Evolutionary conservation across 768 basidiomycete genomes (phyloP), one percentile per base, ranked within the genome.

Genomic region (Cystofilobasidium capitatum): DNA sequence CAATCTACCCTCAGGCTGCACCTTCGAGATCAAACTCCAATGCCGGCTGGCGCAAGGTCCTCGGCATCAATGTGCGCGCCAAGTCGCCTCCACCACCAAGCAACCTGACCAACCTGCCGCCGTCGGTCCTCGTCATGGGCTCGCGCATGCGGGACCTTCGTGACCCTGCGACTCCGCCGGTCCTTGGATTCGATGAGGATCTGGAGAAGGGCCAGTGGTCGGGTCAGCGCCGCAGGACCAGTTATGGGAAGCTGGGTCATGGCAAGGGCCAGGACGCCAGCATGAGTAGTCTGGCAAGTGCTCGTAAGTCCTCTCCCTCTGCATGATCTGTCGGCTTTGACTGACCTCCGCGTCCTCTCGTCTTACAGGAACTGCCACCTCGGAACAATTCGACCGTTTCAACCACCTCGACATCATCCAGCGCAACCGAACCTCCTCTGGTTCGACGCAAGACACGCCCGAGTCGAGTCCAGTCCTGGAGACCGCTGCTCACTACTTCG

Each of bases 401-500:
- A 47, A n/a, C 17, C 59, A 61, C 2, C 59, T 67, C 58, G 60
- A 67, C 49, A 55, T 62, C 51, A 36, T 67, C 40, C 66, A 61
- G 39, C 59, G 66, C 26, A 66, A 60, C 26, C 44, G 66, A n/a
- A 55, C 66, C 14, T 17, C 60, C 12, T 67, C 66, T 14, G 58
- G 58, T n/a, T 62, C 66, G 20, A 67, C 66, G 20, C 12, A 26
- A 9, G 33, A 26, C 2, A 51, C 64, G 37, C 64, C 64, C 5
- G 33, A 62, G 16, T 45, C 45, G 60, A 59, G 7, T 60, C 65
- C 20, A 33, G 33, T 54, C 31, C 39, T 10, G 54, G 35, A 31
- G 29, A 20, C 24, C 33, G 36, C 33, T 31, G 2, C 24, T 40
- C 26, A 24, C 22, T 17, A 33, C 36, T 14, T 57, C 22, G 24